Base-by-base conservation (phyloP, 1,139 yeast genomes). In the Torulaspora pretoriensis region DNA sequence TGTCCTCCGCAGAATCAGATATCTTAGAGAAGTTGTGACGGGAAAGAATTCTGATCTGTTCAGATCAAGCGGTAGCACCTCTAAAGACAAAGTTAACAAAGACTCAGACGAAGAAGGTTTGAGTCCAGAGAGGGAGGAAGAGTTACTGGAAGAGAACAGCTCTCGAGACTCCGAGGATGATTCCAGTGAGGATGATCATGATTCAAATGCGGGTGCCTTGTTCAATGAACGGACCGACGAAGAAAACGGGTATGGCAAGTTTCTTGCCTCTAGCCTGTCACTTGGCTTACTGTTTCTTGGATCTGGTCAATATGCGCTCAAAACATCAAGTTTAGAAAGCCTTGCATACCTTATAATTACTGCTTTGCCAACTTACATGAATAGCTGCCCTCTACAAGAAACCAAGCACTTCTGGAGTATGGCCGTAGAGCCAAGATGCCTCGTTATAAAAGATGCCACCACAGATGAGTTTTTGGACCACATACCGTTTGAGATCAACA, bases 381-480 rank as follows among this genome's bases (percentile, higher is more conserved):
- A 85, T 51, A 96, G 97, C 0, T 73, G 84, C 12, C 88, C 86
- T 60, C 67, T 92, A 44, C 96, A 89, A 62, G 96, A 95, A 1
- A 69, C 90, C 37, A 73, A 96, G 39, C 95, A 89, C 63, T 83
- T 94, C 52, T 94, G 98, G 97, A 85, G 90, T 0, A 68, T 92
- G 51, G 78, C 95, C 0, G 83, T 85, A 7, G 92, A 83, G 54
- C 83, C 86, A 1, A 69, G 97, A 47, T 89, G 97, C 62, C 68
- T 92, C 12, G 75, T 86, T 8, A 75, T 85, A 0, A 72, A 92
- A 47, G 90, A 90, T 60, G 81, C 82, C 12, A 77, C 73, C 26
- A 75, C 83, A 0, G 76, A 71, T 12, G 72, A 71, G 42, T 78
- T 86, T 1, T 69, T 73, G 54, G 61, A 52, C 43, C 54, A 52